Base-by-base conservation (phyloP, 495 filamentous ascomycete genomes). In the Clohesyomyces aquaticus region DNA sequence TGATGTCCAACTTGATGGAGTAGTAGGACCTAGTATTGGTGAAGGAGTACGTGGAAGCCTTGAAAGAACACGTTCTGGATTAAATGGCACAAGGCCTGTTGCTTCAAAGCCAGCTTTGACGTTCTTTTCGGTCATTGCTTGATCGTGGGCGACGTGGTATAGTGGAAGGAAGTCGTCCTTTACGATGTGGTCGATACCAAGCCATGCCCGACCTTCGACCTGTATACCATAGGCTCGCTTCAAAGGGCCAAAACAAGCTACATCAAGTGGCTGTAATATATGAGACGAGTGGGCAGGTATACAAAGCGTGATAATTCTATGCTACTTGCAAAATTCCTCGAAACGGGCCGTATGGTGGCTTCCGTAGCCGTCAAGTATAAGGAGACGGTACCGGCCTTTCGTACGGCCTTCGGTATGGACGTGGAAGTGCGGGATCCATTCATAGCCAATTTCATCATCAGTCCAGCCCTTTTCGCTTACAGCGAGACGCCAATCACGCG, bases 221-320 rank as follows among this genome's bases (percentile, higher is more conserved):
- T 38, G 32, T 6, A 6, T 6, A 14, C 32, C 14, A 38, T 6
- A 38, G 21, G 54, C 35, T 8, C 2, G 9, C 26, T 69, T 68
- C 35, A 69, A 35, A 4, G 55, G 64, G 14, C 32, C 19, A 43
- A 67, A 67, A 19, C 56, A 67, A 1, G 29, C 38, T 22, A 70
- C 50, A 59, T 70, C 67, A 11, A 67, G 52, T 16, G 67, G 67
- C 45, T 70, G 59, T 2, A 70, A 52, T 28, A 61, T 18, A 43
- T 68, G 67, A 4, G 58, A 68, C 22, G 51, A 48, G 22, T 70
- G 65, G 18, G 65, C 16, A 22, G 66, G 67, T 51, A 70, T 63
- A 47, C 49, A 50, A 25, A 67, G 27, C 18, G 35, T 27, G 23
- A 58, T 67, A 55, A 70, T 68, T 10, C 28, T 45, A 18, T 69